Evolutionary conservation across 768 basidiomycete species (phyloP), one percentile per base, ranked within the genome.

Genomic region (Naganishia kalamii): DNA sequence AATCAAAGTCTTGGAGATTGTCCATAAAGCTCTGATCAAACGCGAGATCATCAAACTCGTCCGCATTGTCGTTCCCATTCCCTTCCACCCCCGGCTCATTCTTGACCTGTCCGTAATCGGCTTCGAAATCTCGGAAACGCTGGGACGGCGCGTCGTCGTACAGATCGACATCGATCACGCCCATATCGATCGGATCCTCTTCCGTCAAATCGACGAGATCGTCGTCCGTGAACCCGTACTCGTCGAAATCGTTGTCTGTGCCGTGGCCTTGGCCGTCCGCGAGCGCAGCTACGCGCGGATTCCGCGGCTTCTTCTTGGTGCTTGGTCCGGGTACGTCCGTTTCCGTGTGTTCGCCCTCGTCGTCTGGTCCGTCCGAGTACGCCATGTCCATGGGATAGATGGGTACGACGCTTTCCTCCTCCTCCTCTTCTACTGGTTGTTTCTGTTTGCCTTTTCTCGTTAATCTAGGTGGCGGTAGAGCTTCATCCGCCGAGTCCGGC

Each of bases 11-110:
- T 40, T 40, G 21, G 35, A 57, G 32, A 40, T 57, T 40, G 21
- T 57, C 54, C 54, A 57, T 57, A 40, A 57, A 57, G 21, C 54
- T 37, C 37, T 41, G 54, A 57, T 57, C 54, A 41, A 57, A 57
- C 54, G 23, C 37, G 35, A 57, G 21, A 57, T 57, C 54, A 41
- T 57, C 54, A 57, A 57, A 57, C 23, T 57, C 54, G 37, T 57
- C 54, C 43, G 19, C 43, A 6, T 5, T n/a, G 10, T 5, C 43
- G 19, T 44, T 32, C 32, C 51, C 51, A 35, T 19, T 25, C 21
- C 5, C 4, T 25, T 40, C 37, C 37, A 35, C 3, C 19, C 54
- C 54, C 3, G 54, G 54, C 25, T 57, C 54, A 40, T 10, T 33
- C 23, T 57, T 57, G n/a, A 57, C 54, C n/a, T 57, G 35, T 25